Evolutionary conservation across 495 filamentous ascomycete genomes (phyloP).

Genomic region (Hypoxylon rickii): DNA sequence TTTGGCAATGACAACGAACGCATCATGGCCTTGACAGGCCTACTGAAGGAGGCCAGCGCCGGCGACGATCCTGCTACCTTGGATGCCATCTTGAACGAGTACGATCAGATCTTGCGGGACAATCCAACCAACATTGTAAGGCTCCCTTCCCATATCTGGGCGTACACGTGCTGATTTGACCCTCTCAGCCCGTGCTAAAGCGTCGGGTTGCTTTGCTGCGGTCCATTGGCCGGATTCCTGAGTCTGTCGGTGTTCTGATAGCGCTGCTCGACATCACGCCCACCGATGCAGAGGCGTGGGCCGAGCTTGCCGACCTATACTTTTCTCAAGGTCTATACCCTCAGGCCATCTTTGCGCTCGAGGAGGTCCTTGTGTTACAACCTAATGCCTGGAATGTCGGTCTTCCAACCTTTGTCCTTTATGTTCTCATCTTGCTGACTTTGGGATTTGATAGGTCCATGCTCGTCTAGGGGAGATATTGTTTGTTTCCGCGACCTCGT

Average conservation of each 20-base stretch:
- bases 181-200: constrained; percentile 76
- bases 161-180: constrained; percentile 24
- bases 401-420: constrained; percentile 15
- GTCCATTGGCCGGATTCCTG: constrained; percentile 66
- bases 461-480: constrained; percentile 83
- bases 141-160: constrained; percentile 8
- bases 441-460: constrained; percentile 64
- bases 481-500: constrained; percentile 65
- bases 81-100: constrained; percentile 70
- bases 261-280: constrained; percentile 80
- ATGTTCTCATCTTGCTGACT: constrained; percentile 28
- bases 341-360: constrained; percentile 86
- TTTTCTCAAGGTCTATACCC: constrained; percentile 71
- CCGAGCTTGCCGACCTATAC: constrained; percentile 88
- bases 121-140: constrained; percentile 82
- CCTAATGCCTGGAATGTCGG: constrained; percentile 95
- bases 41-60: constrained; percentile 86
- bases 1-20: constrained; percentile 85
- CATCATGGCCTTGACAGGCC: constrained; percentile 76
- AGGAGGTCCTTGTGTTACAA: constrained; percentile 85
- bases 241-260: constrained; percentile 75
- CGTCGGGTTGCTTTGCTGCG: constrained; percentile 79
- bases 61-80: constrained; percentile 62
- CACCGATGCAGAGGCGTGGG: constrained; percentile 93
- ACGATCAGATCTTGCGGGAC: constrained; percentile 72